phyloP scores from a whole-genome alignment of 108 stramenopile species.

The Fragilariopsis cylindrus region DNA sequence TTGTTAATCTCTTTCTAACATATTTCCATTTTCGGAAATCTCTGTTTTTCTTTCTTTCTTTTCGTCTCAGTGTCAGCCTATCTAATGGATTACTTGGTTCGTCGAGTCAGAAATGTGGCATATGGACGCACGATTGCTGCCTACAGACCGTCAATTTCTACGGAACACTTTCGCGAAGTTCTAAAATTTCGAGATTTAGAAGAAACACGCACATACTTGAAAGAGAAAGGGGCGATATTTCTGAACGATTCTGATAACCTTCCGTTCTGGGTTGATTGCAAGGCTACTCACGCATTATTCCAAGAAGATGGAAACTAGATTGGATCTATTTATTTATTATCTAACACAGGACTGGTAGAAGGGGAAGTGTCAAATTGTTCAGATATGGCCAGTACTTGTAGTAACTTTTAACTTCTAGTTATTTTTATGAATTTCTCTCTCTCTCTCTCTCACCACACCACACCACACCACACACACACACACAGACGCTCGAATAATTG shows the following conservation, averaged over 20 bases:
- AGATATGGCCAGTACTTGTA: too few species aligned
- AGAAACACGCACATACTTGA: slow-evolving; percentile 51
- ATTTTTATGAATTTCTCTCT: too few species aligned
- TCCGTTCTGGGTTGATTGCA: slow-evolving; percentile 59
- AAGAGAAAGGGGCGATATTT: slow-evolving; percentile 46
- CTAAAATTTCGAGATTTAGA: slow-evolving; percentile 48
- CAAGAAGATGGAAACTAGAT: not conserved
- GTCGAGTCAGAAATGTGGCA: slow-evolving; percentile 46
- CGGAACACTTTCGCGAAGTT: slow-evolving; percentile 46
- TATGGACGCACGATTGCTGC: slow-evolving; percentile 53
- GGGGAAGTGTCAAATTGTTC: too few species aligned
- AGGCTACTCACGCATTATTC: slow-evolving; percentile 24
- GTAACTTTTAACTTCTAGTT: too few species aligned
- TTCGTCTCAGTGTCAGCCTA: slow-evolving; percentile 39
- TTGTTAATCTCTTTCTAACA: too few species aligned
- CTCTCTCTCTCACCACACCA: too few species aligned
- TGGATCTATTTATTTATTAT: not conserved
- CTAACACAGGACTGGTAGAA: too few species aligned
- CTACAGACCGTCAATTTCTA: slow-evolving; percentile 46
- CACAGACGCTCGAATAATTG: too few species aligned
- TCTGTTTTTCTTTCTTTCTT: too few species aligned
- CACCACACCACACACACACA: too few species aligned
- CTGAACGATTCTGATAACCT: slow-evolving; percentile 29
- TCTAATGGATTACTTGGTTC: slow-evolving; percentile 64
- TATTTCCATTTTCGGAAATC: too few species aligned